Percentiles rank a stretch among this genome's conserved stretches.
Conservation (phyloP, 176 grass and related monocot genomes). For the Luzula sylvatica region DNA sequence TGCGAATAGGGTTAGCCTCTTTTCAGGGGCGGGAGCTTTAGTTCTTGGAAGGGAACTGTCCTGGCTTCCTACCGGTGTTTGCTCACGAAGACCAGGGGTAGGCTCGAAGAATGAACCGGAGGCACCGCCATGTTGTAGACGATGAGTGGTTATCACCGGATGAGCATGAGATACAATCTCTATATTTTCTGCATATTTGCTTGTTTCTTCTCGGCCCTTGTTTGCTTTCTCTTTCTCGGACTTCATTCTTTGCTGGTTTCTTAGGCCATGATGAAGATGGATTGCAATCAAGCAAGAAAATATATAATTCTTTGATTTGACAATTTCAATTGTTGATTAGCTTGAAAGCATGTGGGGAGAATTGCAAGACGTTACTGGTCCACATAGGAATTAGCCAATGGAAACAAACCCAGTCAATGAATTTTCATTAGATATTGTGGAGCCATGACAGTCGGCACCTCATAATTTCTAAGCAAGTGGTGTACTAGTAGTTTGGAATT, state of each 20-base stretch:
- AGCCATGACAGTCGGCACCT: too few relatives aligned
- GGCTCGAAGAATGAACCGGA: constrained; percentile 39
- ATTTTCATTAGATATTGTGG: too few relatives aligned
- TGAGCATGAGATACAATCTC: background rate
- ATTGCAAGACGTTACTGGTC: too few relatives aligned
- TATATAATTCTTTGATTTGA: background rate
- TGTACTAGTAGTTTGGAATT: too few relatives aligned
- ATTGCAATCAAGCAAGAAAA: too few relatives aligned
- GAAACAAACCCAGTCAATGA: too few relatives aligned
- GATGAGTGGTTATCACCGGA: background rate
- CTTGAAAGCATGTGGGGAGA: too few relatives aligned
- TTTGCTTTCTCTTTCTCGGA: background rate
- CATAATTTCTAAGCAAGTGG: too few relatives aligned
- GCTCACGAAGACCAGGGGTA: constrained; percentile 14
- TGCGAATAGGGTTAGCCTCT: constrained; percentile 42
- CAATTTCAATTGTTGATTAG: too few relatives aligned
- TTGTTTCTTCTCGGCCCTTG: background rate
- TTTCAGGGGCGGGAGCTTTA: constrained; percentile 27
- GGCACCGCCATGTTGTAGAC: background rate
- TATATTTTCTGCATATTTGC: background rate
- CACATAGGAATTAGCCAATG: too few relatives aligned
- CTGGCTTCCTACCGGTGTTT: background rate
- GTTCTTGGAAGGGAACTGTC: background rate
- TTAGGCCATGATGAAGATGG: background rate
- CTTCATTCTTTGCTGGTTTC: constrained; percentile 13